Conservation (phyloP, 148 eudicot species). For the Rhododendron mucronatum region DNA sequence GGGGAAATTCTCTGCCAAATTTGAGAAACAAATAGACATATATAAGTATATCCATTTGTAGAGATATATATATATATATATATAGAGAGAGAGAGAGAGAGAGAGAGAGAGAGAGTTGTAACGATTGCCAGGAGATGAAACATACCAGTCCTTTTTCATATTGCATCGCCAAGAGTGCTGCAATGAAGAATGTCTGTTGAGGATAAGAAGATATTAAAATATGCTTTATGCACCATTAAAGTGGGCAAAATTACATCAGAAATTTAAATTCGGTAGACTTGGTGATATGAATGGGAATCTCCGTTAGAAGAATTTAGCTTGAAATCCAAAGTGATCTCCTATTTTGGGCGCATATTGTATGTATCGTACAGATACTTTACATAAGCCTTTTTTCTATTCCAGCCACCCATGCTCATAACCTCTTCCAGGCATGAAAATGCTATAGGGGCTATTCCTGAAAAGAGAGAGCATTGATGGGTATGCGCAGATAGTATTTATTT, state of each 20-base stretch:
- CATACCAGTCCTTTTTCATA: slow-evolving; percentile 85
- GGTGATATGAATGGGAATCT: background rate
- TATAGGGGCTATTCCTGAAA: background rate
- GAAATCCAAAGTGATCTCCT: background rate
- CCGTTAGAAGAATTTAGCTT: background rate
- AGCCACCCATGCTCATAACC: background rate
- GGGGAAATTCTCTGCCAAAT: background rate
- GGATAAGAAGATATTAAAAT: slow-evolving; percentile 4
- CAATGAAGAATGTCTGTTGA: slow-evolving; percentile 92
- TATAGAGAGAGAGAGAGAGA: slow-evolving; percentile 6
- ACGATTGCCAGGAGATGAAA: slow-evolving; percentile 5
- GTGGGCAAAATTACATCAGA: background rate
- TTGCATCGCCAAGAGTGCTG: slow-evolving; percentile 98
- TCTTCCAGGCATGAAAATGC: background rate
- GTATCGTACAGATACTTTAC: background rate
- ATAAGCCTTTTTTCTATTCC: background rate
- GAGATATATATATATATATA: no score
- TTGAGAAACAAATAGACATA: background rate
- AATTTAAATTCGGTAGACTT: background rate
- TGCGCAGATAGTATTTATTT: background rate
- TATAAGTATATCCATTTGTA: background rate
- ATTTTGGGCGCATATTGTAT: background rate
- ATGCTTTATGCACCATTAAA: background rate
- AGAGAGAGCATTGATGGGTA: background rate
- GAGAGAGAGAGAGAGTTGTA: slow-evolving; percentile 6